phyloP scores from a whole-genome alignment of 1,284 basidiomycete species.

The Ganoderma resinaceum region DNA sequence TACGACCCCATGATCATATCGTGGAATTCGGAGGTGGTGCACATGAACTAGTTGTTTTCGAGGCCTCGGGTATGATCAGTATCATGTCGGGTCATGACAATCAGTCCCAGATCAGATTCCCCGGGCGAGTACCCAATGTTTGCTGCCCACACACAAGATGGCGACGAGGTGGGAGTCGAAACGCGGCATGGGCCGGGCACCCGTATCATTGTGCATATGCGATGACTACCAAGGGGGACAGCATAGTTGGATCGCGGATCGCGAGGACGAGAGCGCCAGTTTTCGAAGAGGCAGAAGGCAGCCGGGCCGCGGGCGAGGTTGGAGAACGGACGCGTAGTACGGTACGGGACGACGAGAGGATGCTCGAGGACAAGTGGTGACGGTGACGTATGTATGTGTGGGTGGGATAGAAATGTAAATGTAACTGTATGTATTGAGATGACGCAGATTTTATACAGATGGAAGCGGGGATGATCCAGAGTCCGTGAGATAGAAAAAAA shows the following conservation, averaged over 20 bases:
- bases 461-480: neutral
- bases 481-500: constrained; percentile 6
- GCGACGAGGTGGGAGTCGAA: neutral
- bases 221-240: neutral
- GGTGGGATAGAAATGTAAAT: neutral
- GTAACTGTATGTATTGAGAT: constrained; percentile 10
- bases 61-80: neutral
- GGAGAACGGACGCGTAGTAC: constrained; percentile 23
- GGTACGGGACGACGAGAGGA: constrained; percentile 7
- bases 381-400: constrained; percentile 2
- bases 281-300: constrained; percentile 1
- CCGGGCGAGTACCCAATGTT: neutral
- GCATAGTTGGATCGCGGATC: neutral
- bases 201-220: neutral
- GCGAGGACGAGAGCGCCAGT: neutral
- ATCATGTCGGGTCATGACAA: neutral
- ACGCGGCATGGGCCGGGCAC: neutral
- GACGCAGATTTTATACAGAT: constrained; percentile 18
- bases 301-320: constrained; percentile 11
- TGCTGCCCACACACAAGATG: neutral
- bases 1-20: neutral
- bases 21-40: neutral
- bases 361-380: constrained; percentile 5
- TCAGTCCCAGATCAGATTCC: neutral
- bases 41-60: neutral